Conservation (phyloP, 306 rosid genomes). For the Corylus americana region DNA sequence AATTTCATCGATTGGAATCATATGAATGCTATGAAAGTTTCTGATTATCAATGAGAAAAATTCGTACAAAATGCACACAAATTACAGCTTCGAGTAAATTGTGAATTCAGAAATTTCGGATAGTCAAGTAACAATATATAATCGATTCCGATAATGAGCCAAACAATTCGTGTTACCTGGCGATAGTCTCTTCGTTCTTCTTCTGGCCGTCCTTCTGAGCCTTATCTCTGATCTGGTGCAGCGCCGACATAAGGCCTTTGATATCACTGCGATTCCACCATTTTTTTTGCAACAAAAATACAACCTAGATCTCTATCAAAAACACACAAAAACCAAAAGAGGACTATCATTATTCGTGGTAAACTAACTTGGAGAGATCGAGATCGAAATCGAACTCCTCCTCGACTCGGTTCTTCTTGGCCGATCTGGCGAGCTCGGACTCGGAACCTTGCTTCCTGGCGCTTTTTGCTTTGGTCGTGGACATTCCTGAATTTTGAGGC, state of each 20-base stretch:
- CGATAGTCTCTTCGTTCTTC: slow-evolving; percentile 94
- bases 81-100: not conserved
- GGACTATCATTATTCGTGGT: not conserved
- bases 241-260: slow-evolving; percentile 80
- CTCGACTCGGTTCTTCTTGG: slow-evolving; percentile 44
- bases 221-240: slow-evolving; percentile 76
- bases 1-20: not conserved
- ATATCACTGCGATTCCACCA: slow-evolving; percentile 58
- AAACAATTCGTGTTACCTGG: slow-evolving; percentile 52
- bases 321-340: not conserved
- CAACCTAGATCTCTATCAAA: slow-evolving; percentile 11
- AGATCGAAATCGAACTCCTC: slow-evolving; percentile 60
- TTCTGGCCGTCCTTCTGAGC: slow-evolving; percentile 90
- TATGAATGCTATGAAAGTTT: not conserved
- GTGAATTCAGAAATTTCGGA: not conserved
- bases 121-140: too few relatives aligned
- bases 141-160: slow-evolving; percentile 12
- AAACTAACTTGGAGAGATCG: slow-evolving; percentile 71
- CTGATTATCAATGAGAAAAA: not conserved
- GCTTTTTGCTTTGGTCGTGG: slow-evolving; percentile 46
- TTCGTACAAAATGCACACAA: not conserved
- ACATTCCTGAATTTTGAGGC: slow-evolving; percentile 42
- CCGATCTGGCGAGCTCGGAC: slow-evolving; percentile 44
- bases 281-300: not conserved
- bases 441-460: slow-evolving; percentile 56